A percentile compares a stretch with the other conserved stretches of the same genome.
These are phyloP conservation scores for Sambucus nigra DNA, from an alignment of 129 eudicot genomes.

Conservation along the genomic window DNA sequence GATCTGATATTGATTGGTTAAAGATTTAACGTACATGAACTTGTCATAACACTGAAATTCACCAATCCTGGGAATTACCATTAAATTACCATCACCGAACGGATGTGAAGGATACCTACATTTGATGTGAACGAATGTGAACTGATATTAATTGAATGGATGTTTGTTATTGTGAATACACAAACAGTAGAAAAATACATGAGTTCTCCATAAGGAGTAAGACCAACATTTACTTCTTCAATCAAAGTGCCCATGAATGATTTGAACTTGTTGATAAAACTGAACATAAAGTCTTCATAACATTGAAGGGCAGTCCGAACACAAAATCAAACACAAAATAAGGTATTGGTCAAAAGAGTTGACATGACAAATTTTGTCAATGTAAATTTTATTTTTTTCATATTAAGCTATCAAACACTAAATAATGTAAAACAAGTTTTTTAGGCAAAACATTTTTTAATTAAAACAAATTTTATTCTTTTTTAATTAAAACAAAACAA, in stretches of 20 bases:
- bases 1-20: background rate
- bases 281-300: conserved; percentile 50
- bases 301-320: conserved; percentile 66
- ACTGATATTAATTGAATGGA: conserved; percentile 9
- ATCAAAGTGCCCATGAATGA: conserved; percentile 47
- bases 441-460: too few species aligned
- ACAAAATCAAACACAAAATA: conserved; percentile 37
- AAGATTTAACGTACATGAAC: conserved; percentile 36
- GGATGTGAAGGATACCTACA: conserved; percentile 68
- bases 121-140: too few species aligned
- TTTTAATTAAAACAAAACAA: too few species aligned
- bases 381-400: too few species aligned
- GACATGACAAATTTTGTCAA: too few species aligned
- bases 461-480: too few species aligned
- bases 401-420: too few species aligned
- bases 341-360: too few species aligned
- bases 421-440: too few species aligned
- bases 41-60: conserved; percentile 69
- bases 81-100: conserved; percentile 46
- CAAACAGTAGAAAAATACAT: conserved; percentile 27
- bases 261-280: conserved; percentile 47
- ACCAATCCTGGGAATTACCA: conserved; percentile 74
- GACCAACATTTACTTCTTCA: conserved; percentile 60
- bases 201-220: conserved; percentile 69
- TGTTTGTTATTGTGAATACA: background rate